phyloP scores from a whole-genome alignment of 176 grass and related monocot species.

The Poa annua region DNA sequence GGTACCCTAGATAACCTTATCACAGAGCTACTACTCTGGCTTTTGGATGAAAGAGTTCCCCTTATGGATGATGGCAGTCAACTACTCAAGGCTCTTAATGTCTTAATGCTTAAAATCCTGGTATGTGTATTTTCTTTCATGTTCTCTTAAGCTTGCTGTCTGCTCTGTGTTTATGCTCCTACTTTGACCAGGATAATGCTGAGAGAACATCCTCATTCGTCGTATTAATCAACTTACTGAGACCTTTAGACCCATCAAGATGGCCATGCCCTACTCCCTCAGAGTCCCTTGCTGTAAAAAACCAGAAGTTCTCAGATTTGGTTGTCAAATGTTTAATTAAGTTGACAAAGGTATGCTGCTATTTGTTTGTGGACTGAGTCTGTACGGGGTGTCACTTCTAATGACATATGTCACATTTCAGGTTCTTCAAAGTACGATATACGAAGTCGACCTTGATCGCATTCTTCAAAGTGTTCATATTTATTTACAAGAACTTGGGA shows the following conservation, averaged over 20 bases:
- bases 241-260: conserved; percentile 83
- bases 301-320: conserved; percentile 98
- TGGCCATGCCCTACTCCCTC: conserved; percentile 70
- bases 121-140: conserved; percentile 46
- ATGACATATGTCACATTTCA: conserved; percentile 40
- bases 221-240: conserved; percentile 91
- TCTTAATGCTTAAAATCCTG: conserved; percentile 99
- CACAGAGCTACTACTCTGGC: conserved; percentile 97
- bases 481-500: conserved; percentile 96
- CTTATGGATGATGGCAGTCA: conserved; percentile 99
- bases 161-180: conserved; percentile 37
- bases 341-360: conserved; percentile 80
- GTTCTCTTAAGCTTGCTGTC: conserved; percentile 14
- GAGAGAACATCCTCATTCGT: conserved; percentile 95
- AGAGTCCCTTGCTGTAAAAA: conserved; percentile 77
- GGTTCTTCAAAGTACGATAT: conserved; percentile 95
- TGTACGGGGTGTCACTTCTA: conserved; percentile 21
- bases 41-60: conserved; percentile 97
- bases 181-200: conserved; percentile 87
- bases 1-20: conserved; percentile 94
- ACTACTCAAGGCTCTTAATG: conserved; percentile 93
- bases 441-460: conserved; percentile 92
- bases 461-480: conserved; percentile 99
- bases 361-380: neutral
- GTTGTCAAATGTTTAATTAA: conserved; percentile 99